Percentiles rank a stretch among this genome's conserved stretches.
These are phyloP conservation scores for Fusarium sulawesiense DNA, from an alignment of 2,329 filamentous ascomycete species.

Conservation along the genomic window DNA sequence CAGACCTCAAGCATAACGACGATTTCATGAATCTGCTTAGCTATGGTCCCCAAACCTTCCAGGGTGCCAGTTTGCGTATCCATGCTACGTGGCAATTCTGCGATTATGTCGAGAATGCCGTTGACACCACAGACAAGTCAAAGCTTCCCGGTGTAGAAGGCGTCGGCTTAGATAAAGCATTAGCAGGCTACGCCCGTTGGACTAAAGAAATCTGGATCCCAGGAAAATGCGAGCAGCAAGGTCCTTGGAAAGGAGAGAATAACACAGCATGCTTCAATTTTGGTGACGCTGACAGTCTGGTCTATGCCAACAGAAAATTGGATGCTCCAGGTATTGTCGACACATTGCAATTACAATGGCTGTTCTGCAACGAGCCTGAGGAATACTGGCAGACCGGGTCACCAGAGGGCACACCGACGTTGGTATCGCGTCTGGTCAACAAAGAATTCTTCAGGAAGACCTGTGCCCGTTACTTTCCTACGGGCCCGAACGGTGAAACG, in stretches of 20 bases:
- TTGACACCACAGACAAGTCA: neutral
- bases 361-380: conserved; percentile 5
- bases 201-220: neutral
- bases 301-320: neutral
- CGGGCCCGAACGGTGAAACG: neutral
- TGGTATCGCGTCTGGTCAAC: conserved; percentile 6
- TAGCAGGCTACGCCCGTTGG: conserved; percentile 9
- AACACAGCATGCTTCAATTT: conserved; percentile 17
- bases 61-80: neutral
- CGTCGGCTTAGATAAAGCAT: neutral
- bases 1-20: neutral
- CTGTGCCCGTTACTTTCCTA: neutral
- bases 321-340: neutral
- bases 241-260: conserved; percentile 5
- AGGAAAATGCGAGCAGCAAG: neutral
- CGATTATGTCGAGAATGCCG: conserved; percentile 2
- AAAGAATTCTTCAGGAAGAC: conserved; percentile 8
- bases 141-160: neutral
- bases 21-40: conserved; percentile 6
- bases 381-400: conserved; percentile 12
- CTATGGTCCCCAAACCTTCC: neutral
- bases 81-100: conserved; percentile 1
- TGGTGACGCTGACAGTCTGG: conserved; percentile 3
- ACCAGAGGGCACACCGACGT: neutral
- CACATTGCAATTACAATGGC: neutral